Conservation (phyloP, 1,284 basidiomycete species). For the Baeospora myosura region DNA sequence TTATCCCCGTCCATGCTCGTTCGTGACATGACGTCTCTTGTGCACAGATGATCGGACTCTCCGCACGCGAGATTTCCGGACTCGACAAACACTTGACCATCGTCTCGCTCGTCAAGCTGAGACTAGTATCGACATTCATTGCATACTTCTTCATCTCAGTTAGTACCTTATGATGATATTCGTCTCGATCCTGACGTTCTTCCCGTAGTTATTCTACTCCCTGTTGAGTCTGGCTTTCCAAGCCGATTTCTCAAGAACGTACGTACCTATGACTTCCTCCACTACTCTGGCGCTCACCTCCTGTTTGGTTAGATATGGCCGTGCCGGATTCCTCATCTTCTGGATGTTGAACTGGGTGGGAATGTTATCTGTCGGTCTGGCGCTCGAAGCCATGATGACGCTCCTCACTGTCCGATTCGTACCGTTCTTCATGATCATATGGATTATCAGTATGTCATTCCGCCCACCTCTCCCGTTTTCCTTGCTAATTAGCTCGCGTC, state of each 20-base stretch:
- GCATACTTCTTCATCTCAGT: conserved; percentile 60
- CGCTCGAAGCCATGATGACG: conserved; percentile 56
- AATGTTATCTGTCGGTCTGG: conserved; percentile 52
- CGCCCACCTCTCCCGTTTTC: conserved; percentile 12
- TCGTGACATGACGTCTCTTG: not conserved
- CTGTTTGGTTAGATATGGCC: conserved; percentile 37
- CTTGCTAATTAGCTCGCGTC: conserved; percentile 2
- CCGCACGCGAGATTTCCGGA: conserved; percentile 35
- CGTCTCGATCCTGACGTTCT: not conserved
- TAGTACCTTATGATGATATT: conserved; percentile 19
- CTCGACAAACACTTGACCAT: conserved; percentile 43
- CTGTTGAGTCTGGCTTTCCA: conserved; percentile 63
- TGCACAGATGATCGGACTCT: conserved; percentile 22
- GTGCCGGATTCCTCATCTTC: conserved; percentile 63
- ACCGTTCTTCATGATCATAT: conserved; percentile 55
- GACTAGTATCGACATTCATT: conserved; percentile 44
- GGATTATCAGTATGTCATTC: conserved; percentile 51
- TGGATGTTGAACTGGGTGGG: conserved; percentile 67
- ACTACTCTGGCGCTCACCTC: not conserved
- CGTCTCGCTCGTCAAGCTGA: conserved; percentile 46
- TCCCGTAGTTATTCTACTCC: conserved; percentile 44
- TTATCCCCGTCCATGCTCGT: conserved; percentile 21
- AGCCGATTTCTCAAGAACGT: conserved; percentile 46
- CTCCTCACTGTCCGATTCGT: conserved; percentile 46
- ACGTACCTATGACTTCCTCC: conserved; percentile 16